These are phyloP conservation scores for Harringtonia aguacate DNA, from an alignment of 2,329 filamentous ascomycete genomes.

Conservation along the genomic window DNA sequence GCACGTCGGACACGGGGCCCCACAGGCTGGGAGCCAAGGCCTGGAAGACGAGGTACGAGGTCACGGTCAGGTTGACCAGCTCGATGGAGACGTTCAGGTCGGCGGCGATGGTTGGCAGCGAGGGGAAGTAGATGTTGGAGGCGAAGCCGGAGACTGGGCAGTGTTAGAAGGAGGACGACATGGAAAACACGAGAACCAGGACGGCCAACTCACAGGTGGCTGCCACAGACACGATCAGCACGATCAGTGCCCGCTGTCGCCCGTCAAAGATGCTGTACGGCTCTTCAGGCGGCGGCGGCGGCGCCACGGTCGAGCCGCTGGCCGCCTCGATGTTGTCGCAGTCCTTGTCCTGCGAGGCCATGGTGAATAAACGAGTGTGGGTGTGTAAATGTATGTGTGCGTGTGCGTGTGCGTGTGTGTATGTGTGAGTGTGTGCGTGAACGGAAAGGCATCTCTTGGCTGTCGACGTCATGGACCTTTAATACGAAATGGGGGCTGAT, in stretches of 20 bases:
- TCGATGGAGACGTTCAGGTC: conserved; percentile 25
- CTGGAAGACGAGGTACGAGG: conserved; percentile 54
- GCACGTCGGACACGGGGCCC: conserved; percentile 49
- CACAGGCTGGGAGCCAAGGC: conserved; percentile 49
- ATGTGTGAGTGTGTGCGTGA: too few relatives aligned
- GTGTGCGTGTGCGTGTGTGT: too few relatives aligned
- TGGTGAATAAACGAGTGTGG: too few relatives aligned
- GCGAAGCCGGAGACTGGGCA: conserved; percentile 42
- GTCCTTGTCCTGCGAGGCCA: background rate
- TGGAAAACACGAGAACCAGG: background rate
- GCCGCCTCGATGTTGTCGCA: background rate
- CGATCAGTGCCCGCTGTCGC: conserved; percentile 35
- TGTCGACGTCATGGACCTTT: too few relatives aligned
- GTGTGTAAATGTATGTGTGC: background rate
- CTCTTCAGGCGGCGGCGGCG: background rate
- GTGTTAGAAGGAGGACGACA: background rate
- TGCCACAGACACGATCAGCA: conserved; percentile 34
- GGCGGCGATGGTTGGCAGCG: conserved; percentile 25
- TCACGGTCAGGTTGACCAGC: conserved; percentile 39
- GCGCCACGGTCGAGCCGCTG: background rate
- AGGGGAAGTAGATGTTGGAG: conserved; percentile 45
- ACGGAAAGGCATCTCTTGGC: too few relatives aligned
- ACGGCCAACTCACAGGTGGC: conserved; percentile 32
- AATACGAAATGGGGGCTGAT: too few relatives aligned
- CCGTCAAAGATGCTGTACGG: conserved; percentile 41